Evolutionary conservation across 2,329 filamentous ascomycete species (phyloP).

Genomic region (Aspergillus quadricinctus): DNA sequence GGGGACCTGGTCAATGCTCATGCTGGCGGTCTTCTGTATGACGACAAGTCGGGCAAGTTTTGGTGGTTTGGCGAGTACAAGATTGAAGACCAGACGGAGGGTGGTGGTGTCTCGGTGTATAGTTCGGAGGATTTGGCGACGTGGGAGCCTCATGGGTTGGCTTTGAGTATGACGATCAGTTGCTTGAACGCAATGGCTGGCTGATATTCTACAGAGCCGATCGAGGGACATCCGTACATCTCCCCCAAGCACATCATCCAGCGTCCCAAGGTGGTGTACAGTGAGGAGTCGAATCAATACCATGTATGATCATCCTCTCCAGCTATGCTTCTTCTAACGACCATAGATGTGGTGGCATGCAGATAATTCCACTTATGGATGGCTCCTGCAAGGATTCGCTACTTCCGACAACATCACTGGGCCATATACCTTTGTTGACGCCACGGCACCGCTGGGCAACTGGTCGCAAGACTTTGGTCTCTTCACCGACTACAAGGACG

Average conservation of each 20-base stretch:
- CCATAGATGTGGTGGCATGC: slow-evolving; percentile 57
- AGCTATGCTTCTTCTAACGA: not conserved
- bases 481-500: slow-evolving; percentile 58
- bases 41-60: slow-evolving; percentile 52
- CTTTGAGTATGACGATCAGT: slow-evolving; percentile 42
- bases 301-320: slow-evolving; percentile 40
- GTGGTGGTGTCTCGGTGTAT: slow-evolving; percentile 58
- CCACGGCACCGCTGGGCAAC: slow-evolving; percentile 54
- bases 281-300: slow-evolving; percentile 51
- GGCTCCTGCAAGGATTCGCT: slow-evolving; percentile 55
- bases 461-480: slow-evolving; percentile 61
- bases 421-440: slow-evolving; percentile 53
- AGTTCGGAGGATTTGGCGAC: slow-evolving; percentile 59
- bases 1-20: slow-evolving; percentile 60
- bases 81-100: slow-evolving; percentile 53
- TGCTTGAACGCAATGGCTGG: not conserved
- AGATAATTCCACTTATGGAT: slow-evolving; percentile 54
- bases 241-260: slow-evolving; percentile 56
- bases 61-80: slow-evolving; percentile 63
- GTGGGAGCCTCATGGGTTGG: slow-evolving; percentile 56
- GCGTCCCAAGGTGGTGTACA: slow-evolving; percentile 59
- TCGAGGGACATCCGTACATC: slow-evolving; percentile 53
- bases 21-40: slow-evolving; percentile 53
- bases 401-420: slow-evolving; percentile 50
- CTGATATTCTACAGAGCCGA: slow-evolving; percentile 36